phyloP scores from a whole-genome alignment of 1,139 yeast genomes.

The Candida sp. region DNA sequence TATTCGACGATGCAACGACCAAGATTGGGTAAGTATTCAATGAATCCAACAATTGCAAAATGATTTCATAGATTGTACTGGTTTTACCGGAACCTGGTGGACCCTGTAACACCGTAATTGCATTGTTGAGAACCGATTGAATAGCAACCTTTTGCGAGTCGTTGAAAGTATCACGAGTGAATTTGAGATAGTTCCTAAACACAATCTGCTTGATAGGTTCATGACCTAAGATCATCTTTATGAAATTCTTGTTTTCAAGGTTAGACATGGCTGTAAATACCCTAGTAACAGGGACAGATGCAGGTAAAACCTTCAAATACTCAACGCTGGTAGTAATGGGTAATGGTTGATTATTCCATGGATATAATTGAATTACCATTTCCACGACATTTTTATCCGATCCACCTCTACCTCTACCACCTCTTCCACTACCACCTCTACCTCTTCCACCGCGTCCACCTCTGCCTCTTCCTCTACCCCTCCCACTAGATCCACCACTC shows the following conservation, averaged over 20 bases:
- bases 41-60: conserved; percentile 55
- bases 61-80: conserved; percentile 62
- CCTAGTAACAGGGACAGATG: conserved; percentile 60
- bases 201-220: conserved; percentile 56
- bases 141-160: conserved; percentile 66
- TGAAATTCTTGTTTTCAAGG: conserved; percentile 54
- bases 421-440: conserved; percentile 3
- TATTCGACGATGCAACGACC: conserved; percentile 74
- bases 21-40: conserved; percentile 60
- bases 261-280: conserved; percentile 63
- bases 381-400: conserved; percentile 21
- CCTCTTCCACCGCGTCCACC: conserved; percentile 16
- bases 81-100: conserved; percentile 75
- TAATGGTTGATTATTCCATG: conserved; percentile 53
- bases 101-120: conserved; percentile 63
- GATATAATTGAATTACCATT: conserved; percentile 48
- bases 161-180: conserved; percentile 48
- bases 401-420: conserved; percentile 8
- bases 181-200: conserved; percentile 52
- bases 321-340: conserved; percentile 41
- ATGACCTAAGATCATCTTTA: conserved; percentile 57
- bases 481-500: conserved; percentile 18
- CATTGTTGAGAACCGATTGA: conserved; percentile 65
- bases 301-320: conserved; percentile 52
- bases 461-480: conserved; percentile 30